Percentiles rank a stretch among this genome's conserved stretches.
Conservation (phyloP, 2,329 filamentous ascomycete species). For the Beauveria sp. region DNA sequence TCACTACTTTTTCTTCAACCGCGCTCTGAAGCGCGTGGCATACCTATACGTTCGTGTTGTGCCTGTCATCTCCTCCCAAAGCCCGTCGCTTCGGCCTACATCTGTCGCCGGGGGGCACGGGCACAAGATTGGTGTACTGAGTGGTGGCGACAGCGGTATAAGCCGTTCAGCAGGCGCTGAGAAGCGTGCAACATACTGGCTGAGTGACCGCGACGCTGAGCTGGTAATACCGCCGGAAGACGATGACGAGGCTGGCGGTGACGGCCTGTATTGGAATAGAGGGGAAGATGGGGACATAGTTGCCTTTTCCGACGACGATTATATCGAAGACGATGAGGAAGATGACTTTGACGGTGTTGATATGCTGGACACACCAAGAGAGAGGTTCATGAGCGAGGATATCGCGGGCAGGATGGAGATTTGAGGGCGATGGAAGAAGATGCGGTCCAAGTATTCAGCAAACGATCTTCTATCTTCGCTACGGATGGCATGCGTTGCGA, state of each 20-base stretch:
- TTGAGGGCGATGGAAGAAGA: constrained; percentile 23
- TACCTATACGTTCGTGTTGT: constrained; percentile 92
- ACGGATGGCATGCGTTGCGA: neutral
- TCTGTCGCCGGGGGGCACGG: constrained; percentile 21
- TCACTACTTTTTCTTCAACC: constrained; percentile 98
- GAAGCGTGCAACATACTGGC: constrained; percentile 84
- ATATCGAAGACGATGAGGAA: constrained; percentile 39
- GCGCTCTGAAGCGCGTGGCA: constrained; percentile 80
- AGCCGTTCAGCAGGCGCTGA: constrained; percentile 19
- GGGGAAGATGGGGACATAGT: constrained; percentile 52
- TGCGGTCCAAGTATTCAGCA: neutral
- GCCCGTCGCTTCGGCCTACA: constrained; percentile 37
- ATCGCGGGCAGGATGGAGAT: constrained; percentile 57
- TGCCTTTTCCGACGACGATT: constrained; percentile 43
- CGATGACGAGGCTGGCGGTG: constrained; percentile 42
- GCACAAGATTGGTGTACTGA: constrained; percentile 5
- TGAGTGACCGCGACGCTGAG: constrained; percentile 58
- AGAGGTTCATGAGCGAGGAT: constrained; percentile 55
- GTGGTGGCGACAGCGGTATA: constrained; percentile 9
- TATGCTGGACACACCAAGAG: constrained; percentile 32
- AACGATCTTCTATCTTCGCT: neutral
- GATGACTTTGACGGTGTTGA: constrained; percentile 35
- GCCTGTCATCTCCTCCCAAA: constrained; percentile 61
- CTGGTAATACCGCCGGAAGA: constrained; percentile 35
- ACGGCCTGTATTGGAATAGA: constrained; percentile 49